phyloP scores from a whole-genome alignment of 2,329 filamentous ascomycete genomes.

The Sarocladium oryzae region DNA sequence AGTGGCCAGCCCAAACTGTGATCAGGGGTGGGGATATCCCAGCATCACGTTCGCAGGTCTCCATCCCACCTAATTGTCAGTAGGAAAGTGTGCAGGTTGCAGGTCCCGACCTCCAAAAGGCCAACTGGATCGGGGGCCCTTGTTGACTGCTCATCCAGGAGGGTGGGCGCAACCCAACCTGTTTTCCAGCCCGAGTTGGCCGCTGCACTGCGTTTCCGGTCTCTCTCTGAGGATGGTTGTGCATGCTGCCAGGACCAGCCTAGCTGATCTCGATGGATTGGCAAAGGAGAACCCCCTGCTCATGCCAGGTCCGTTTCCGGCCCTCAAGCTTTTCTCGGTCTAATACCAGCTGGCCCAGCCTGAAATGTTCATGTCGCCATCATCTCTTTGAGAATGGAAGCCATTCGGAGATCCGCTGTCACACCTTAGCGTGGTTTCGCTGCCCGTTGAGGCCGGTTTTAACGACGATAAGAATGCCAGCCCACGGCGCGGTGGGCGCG shows the following conservation, averaged over 20 bases:
- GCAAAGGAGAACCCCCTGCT: too few relatives aligned
- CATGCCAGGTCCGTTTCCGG: too few relatives aligned
- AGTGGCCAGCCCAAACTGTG: slow-evolving; percentile 4
- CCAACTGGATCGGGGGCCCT: background rate
- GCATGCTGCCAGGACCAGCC: background rate
- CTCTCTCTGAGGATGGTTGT: background rate
- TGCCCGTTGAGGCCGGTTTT: too few relatives aligned
- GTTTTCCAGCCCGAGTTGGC: background rate
- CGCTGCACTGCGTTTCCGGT: background rate
- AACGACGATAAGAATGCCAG: background rate
- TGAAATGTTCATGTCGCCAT: too few relatives aligned
- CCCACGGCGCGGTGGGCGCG: background rate
- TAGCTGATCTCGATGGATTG: background rate
- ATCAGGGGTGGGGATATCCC: background rate
- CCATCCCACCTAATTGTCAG: background rate
- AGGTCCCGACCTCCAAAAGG: background rate
- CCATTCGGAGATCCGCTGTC: too few relatives aligned
- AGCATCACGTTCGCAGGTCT: slow-evolving; percentile 9
- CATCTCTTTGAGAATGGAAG: too few relatives aligned
- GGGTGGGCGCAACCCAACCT: background rate
- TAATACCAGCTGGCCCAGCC: too few relatives aligned
- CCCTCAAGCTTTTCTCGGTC: too few relatives aligned
- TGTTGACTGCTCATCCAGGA: background rate
- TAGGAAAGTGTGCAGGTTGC: background rate
- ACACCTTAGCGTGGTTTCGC: too few relatives aligned